phyloP scores from a whole-genome alignment of 129 eudicot species.

The Pulicaria dysenterica region DNA sequence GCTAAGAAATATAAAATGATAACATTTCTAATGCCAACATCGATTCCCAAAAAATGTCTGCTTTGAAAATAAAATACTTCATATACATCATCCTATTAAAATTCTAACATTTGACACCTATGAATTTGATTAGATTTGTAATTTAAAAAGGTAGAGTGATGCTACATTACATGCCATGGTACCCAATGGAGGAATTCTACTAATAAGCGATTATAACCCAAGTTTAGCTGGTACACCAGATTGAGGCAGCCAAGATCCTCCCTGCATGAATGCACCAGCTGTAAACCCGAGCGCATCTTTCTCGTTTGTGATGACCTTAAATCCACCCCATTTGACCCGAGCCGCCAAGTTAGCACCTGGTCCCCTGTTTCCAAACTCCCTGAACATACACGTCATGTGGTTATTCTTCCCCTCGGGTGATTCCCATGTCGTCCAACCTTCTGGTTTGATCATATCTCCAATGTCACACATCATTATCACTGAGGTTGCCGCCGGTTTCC shows the following conservation, averaged over 20 bases:
- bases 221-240: constrained; percentile 35
- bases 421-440: constrained; percentile 56
- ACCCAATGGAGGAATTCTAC: constrained; percentile 12
- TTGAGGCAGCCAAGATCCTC: constrained; percentile 41
- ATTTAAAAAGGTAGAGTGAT: constrained; percentile 11
- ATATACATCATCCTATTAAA: constrained; percentile 22
- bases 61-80: background rate
- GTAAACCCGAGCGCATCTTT: constrained; percentile 42
- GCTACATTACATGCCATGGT: constrained; percentile 9
- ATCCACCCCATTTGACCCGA: constrained; percentile 44
- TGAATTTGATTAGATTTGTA: constrained; percentile 6
- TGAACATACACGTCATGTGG: constrained; percentile 46
- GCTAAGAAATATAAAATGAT: background rate
- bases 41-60: constrained; percentile 15
- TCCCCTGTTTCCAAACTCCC: constrained; percentile 51
- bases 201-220: constrained; percentile 29
- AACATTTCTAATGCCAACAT: background rate
- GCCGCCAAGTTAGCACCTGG: constrained; percentile 48
- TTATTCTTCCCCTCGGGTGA: constrained; percentile 30
- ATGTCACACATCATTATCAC: constrained; percentile 47
- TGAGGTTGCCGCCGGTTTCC: constrained; percentile 47
- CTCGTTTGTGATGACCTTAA: constrained; percentile 12
- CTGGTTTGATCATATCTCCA: constrained; percentile 58
- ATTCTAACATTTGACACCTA: constrained; percentile 28
- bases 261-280: constrained; percentile 35